Evolutionary conservation across 192 early-diverging fungal genomes (phyloP), one percentile per base, ranked within the genome.

Genomic region (Glomus cerebriforme): DNA sequence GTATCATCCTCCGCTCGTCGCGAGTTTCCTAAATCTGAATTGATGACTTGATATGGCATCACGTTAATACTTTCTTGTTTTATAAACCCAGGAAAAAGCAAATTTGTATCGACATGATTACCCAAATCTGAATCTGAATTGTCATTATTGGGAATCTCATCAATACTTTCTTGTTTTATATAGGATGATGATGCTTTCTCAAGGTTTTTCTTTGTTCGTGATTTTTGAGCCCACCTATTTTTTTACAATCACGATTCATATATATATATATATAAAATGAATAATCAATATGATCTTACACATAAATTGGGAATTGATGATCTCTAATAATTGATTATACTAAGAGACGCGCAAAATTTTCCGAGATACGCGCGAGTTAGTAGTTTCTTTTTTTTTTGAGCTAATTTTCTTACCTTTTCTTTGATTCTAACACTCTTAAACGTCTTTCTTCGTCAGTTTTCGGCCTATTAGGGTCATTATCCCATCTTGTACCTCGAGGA

Each of bases 391-490:
- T 54, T 54, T 54, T 54, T 54, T 54, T 19, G 49, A 54, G 49
- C 22, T 54, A 19, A 54, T 54, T 8, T 59, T 32, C 49, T 22
- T 77, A 77, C 75, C 32, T 77, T 77, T 62, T 35, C 29, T 77
- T 77, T 27, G 75, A 77, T 43, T 64, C 59, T 34, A 77, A 65
- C 6, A 65, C 63, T 59, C 75, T 19, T 15, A 64, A 35, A 19
- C 62, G 75, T 8, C 75, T n/a, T 29, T 77, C 75, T 45, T 62
- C 75, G 62, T 77, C 75, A 64, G 34, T 64, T 65, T 77, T 77
- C 3, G 75, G 75, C 22, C 75, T 32, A 77, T 77, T 77, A 17
- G 75, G 75, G 45, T 77, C 39, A 64, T 64, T 77, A 64, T 77
- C 75, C 75, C 75, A 77, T 2, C 75, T 60, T 26, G 75, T 64